phyloP scores from a whole-genome alignment of 345 rosid species.

The Lumnitzera racemosa region DNA sequence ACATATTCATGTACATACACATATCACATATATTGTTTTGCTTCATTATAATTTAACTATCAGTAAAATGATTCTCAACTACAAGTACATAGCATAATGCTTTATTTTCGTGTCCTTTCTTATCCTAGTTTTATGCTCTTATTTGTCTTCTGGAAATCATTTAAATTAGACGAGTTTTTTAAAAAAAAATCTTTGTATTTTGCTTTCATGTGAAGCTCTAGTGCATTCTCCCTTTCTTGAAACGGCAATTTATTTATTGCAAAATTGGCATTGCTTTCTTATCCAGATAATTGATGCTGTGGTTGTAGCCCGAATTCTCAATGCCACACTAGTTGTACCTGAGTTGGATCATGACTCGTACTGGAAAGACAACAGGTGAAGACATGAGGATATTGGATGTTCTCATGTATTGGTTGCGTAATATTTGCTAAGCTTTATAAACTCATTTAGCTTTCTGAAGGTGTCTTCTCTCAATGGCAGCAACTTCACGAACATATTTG shows the following conservation, averaged over 20 bases:
- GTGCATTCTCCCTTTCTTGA: no score
- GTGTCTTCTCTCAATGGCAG: constrained; percentile 31
- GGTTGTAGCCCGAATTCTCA: constrained; percentile 87
- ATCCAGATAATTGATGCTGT: constrained; percentile 96
- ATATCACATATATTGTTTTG: not conserved
- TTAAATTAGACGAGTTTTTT: no score
- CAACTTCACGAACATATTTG: constrained; percentile 82
- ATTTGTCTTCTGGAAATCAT: no score
- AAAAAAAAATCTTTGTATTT: no score
- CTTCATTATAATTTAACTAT: no score
- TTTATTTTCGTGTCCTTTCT: not conserved
- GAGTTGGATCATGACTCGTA: constrained; percentile 93
- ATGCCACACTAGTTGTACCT: constrained; percentile 95
- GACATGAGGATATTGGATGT: not conserved
- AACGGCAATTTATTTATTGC: no score
- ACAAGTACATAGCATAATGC: not conserved
- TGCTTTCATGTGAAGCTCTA: no score
- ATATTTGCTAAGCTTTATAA: no score
- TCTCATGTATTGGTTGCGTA: no score
- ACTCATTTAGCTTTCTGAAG: no score
- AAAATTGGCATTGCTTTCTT: not conserved
- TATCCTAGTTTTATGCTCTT: no score
- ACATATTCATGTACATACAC: not conserved
- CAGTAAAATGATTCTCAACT: no score
- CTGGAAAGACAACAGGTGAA: constrained; percentile 95